Evolutionary conservation across 441 rosid species (phyloP).

Genomic region (Croton setiger): DNA sequence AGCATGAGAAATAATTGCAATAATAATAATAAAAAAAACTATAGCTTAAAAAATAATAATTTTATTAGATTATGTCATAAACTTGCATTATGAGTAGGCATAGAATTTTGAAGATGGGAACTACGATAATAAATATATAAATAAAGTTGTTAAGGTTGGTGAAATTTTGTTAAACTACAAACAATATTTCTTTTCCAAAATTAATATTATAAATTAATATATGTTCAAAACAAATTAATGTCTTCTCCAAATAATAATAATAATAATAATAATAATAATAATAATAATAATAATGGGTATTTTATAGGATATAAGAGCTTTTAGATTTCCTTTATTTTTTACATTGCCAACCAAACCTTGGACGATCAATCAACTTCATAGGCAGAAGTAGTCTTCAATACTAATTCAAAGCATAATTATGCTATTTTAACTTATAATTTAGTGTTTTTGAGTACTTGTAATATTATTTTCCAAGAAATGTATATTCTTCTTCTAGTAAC

Average conservation of each 20-base stretch:
- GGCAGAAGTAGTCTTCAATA: not conserved
- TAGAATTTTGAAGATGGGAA: not conserved
- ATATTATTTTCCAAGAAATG: too few relatives aligned
- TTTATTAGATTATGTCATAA: not conserved
- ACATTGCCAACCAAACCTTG: not conserved
- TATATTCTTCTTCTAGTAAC: too few relatives aligned
- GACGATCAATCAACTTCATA: not conserved
- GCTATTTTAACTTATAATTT: not conserved
- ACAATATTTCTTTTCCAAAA: not conserved
- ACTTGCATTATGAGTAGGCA: not conserved
- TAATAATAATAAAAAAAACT: not conserved
- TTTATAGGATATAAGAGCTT: too few relatives aligned
- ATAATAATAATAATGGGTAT: too few relatives aligned
- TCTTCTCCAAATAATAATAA: too few relatives aligned
- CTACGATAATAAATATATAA: not conserved
- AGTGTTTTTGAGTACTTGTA: too few relatives aligned
- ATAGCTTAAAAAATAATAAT: not conserved
- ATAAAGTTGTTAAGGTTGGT: constrained; percentile 18
- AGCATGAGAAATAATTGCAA: not conserved
- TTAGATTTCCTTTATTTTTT: too few relatives aligned
- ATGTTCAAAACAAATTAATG: too few relatives aligned
- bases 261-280: too few relatives aligned
- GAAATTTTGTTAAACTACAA: not conserved
- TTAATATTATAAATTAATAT: not conserved
- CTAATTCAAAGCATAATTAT: not conserved